Conservation (phyloP, 1,284 basidiomycete species). For the Papiliotrema flavescens region DNA sequence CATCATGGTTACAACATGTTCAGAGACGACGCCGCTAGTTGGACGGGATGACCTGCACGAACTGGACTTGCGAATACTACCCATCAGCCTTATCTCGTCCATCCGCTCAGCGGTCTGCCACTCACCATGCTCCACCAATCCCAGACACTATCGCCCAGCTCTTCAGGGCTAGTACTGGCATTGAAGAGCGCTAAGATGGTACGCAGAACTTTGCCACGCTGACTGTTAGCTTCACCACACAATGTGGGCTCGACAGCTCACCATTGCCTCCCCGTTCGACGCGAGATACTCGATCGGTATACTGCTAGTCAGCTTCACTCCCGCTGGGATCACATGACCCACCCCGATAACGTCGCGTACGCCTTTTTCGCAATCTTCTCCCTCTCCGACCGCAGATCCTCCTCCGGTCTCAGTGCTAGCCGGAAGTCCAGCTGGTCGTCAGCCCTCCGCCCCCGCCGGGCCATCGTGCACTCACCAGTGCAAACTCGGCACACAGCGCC, state of each 20-base stretch:
- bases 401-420: slow-evolving; percentile 17
- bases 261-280: slow-evolving; percentile 36
- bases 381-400: slow-evolving; percentile 20
- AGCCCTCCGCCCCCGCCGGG: neutral
- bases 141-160: slow-evolving; percentile 25
- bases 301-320: slow-evolving; percentile 1
- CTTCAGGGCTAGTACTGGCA: slow-evolving; percentile 20
- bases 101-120: neutral
- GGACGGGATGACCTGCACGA: slow-evolving; percentile 30
- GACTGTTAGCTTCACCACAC: neutral
- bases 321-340: neutral
- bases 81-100: neutral
- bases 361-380: slow-evolving; percentile 26
- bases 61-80: slow-evolving; percentile 34
- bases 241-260: slow-evolving; percentile 11
- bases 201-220: slow-evolving; percentile 34
- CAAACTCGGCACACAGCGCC: slow-evolving; percentile 25
- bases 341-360: slow-evolving; percentile 19
- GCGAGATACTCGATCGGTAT: slow-evolving; percentile 32
- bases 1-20: neutral
- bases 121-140: slow-evolving; percentile 41
- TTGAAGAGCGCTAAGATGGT: slow-evolving; percentile 27
- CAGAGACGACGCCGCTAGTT: neutral
- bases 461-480: slow-evolving; percentile 16
- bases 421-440: slow-evolving; percentile 24